phyloP scores from a whole-genome alignment of 106 monocot genomes.

The Agapanthus africanus region DNA sequence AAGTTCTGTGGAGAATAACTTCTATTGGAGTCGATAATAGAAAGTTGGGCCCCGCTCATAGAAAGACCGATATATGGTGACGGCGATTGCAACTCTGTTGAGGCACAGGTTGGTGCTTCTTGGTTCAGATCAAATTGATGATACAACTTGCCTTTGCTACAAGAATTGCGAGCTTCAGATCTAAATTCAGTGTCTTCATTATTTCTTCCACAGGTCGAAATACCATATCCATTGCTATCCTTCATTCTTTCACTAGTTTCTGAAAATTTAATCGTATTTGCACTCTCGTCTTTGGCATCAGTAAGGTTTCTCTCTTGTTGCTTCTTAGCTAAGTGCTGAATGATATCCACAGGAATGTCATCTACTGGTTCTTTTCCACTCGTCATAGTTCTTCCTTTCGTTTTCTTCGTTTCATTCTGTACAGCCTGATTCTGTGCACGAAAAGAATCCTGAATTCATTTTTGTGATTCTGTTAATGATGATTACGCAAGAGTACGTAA shows the following conservation, averaged over 20 bases:
- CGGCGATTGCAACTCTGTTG: slow-evolving; percentile 3
- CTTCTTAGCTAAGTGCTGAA: slow-evolving; percentile 78
- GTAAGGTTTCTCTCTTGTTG: slow-evolving; percentile 44
- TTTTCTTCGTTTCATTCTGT: slow-evolving; percentile 19
- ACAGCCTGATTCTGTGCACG: background rate
- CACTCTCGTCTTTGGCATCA: background rate
- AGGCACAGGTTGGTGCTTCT: slow-evolving; percentile 5
- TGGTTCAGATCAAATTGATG: slow-evolving; percentile 17
- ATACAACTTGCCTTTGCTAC: slow-evolving; percentile 3
- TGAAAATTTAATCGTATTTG: background rate
- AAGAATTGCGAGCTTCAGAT: slow-evolving; percentile 4
- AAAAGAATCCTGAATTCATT: slow-evolving; percentile 26
- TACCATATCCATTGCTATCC: background rate
- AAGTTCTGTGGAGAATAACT: slow-evolving; percentile 15
- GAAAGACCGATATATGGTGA: slow-evolving; percentile 19
- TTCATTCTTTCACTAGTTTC: slow-evolving; percentile 1
- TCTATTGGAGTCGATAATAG: slow-evolving; percentile 6
- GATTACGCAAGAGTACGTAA: too few relatives aligned
- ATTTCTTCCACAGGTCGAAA: slow-evolving; percentile 2
- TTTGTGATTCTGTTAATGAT: too few relatives aligned
- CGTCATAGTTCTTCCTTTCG: slow-evolving; percentile 7
- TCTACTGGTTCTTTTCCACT: slow-evolving; percentile 27
- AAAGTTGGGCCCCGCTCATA: slow-evolving; percentile 4
- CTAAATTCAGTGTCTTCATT: slow-evolving; percentile 2
- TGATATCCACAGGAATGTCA: slow-evolving; percentile 85